A percentile compares a stretch with the other conserved stretches of the same genome.
These are phyloP conservation scores for Melianthus villosus DNA, from an alignment of 441 rosid species.

Conservation along the genomic window DNA sequence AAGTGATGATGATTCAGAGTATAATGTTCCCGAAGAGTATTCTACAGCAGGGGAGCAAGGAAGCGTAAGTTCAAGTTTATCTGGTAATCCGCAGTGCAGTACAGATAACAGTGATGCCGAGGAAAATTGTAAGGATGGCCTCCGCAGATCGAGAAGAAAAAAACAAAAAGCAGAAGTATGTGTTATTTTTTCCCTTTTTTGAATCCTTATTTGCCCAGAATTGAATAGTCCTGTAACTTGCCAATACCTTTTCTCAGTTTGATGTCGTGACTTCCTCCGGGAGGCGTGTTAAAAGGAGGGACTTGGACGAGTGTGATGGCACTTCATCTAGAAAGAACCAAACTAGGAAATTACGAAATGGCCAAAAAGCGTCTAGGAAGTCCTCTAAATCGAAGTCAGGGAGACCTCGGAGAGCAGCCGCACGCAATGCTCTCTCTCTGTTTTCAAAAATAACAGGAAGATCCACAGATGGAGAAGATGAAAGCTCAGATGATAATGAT, in stretches of 20 bases:
- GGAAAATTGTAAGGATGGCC: slow-evolving; percentile 23
- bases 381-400: slow-evolving; percentile 29
- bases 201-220: too few relatives aligned
- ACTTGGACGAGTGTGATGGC: slow-evolving; percentile 33
- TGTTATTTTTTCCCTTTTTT: slow-evolving; percentile 14
- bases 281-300: slow-evolving; percentile 46
- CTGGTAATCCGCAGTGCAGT: slow-evolving; percentile 44
- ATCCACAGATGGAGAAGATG: slow-evolving; percentile 38
- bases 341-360: slow-evolving; percentile 27
- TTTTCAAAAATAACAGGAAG: slow-evolving; percentile 51
- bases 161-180: slow-evolving; percentile 31
- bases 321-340: slow-evolving; percentile 22
- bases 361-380: slow-evolving; percentile 29
- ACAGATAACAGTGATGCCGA: slow-evolving; percentile 39
- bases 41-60: slow-evolving; percentile 44
- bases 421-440: slow-evolving; percentile 53
- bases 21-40: slow-evolving; percentile 40
- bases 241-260: slow-evolving; percentile 43
- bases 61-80: slow-evolving; percentile 30
- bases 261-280: slow-evolving; percentile 28
- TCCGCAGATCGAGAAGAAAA: slow-evolving; percentile 42
- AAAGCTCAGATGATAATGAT: slow-evolving; percentile 28
- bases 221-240: too few relatives aligned
- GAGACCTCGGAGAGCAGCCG: slow-evolving; percentile 67
- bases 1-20: slow-evolving; percentile 65